These are phyloP conservation scores for Penicillium fuscoglaucum DNA, from an alignment of 2,329 filamentous ascomycete genomes.

Conservation along the genomic window DNA sequence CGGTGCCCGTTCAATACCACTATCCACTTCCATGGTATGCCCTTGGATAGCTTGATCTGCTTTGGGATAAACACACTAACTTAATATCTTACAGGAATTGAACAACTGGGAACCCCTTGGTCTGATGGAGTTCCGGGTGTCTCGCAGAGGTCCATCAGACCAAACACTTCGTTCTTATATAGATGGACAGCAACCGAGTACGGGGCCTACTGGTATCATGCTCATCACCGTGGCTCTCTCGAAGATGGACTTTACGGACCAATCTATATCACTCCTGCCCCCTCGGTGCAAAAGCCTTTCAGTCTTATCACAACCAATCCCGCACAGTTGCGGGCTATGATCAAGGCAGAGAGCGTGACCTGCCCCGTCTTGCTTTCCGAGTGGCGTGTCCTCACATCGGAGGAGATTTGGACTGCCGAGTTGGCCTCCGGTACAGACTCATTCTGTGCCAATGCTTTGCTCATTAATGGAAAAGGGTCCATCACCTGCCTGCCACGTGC, in stretches of 20 bases:
- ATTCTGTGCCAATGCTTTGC: conserved; percentile 60
- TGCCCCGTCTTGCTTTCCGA: conserved; percentile 57
- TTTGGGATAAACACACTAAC: not conserved
- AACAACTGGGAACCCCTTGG: conserved; percentile 56
- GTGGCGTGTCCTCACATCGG: conserved; percentile 56
- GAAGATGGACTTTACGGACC: conserved; percentile 62
- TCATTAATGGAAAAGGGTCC: conserved; percentile 60
- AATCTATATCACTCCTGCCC: conserved; percentile 48
- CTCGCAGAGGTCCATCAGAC: conserved; percentile 54
- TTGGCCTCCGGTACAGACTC: conserved; percentile 41
- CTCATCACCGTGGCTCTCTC: conserved; percentile 57
- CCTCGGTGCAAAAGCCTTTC: conserved; percentile 30
- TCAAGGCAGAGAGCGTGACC: conserved; percentile 50
- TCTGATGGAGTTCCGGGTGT: conserved; percentile 62
- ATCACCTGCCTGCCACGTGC: conserved; percentile 26
- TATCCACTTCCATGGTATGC: conserved; percentile 35
- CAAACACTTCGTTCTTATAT: conserved; percentile 54
- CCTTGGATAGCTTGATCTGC: not conserved
- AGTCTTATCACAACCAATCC: conserved; percentile 33
- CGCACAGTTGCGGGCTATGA: conserved; percentile 45
- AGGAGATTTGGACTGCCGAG: conserved; percentile 40
- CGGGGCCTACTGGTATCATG: conserved; percentile 64
- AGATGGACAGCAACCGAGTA: conserved; percentile 57
- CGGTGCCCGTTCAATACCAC: conserved; percentile 32
- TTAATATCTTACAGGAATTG: conserved; percentile 22